phyloP scores from a whole-genome alignment of 176 grass and related monocot genomes.

The Hyparrhenia diplandra region DNA sequence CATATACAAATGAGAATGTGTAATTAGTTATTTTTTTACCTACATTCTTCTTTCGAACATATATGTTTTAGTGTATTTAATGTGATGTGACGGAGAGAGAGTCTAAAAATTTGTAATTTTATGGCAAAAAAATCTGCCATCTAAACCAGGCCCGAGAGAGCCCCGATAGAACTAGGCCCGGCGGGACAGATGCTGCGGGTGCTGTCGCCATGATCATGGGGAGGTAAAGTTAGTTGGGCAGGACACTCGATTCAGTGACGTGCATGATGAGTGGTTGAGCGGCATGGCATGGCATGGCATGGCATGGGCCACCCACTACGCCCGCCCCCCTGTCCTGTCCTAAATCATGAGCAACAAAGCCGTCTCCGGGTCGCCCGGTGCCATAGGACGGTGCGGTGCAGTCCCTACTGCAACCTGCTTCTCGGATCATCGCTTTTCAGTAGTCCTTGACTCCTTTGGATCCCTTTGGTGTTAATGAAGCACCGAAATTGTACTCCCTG shows the following conservation, averaged over 20 bases:
- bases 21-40: too few species aligned
- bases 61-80: too few species aligned
- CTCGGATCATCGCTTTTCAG: neutral
- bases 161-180: neutral
- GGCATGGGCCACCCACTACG: constrained; percentile 29
- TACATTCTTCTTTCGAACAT: too few species aligned
- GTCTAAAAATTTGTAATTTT: too few species aligned
- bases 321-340: neutral
- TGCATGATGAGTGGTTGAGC: constrained; percentile 45
- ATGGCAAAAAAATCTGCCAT: too few species aligned
- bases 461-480: neutral
- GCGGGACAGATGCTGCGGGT: constrained; percentile 17
- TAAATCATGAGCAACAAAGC: constrained; percentile 29
- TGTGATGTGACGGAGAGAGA: too few species aligned
- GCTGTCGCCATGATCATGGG: neutral
- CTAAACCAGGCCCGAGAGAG: too few species aligned
- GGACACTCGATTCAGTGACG: constrained; percentile 31
- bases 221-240: constrained; percentile 34
- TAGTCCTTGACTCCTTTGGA: neutral
- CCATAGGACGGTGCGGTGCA: neutral
- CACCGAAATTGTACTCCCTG: neutral
- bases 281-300: constrained; percentile 22
- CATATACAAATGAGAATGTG: too few species aligned
- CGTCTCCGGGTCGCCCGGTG: neutral
- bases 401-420: neutral